Evolutionary conservation across 164 flowering plant species (phyloP).

Genomic region (Macadamia tetraphylla): DNA sequence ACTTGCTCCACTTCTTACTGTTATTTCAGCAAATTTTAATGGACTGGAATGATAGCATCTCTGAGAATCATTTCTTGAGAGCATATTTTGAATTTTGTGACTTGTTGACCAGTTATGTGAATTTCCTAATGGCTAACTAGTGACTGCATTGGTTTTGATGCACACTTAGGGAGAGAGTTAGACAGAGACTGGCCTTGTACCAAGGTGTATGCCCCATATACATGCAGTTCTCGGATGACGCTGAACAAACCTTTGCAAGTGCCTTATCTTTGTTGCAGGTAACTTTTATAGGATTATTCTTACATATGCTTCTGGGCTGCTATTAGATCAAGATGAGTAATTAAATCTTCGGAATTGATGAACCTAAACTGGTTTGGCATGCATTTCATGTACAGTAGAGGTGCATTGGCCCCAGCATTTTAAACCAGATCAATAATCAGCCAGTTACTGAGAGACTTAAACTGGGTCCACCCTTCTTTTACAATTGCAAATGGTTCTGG

Average conservation of each 20-base stretch:
- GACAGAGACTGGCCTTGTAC: slow-evolving; percentile 84
- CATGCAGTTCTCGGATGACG: slow-evolving; percentile 82
- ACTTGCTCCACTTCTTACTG: background rate
- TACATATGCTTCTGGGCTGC: background rate
- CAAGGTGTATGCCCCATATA: slow-evolving; percentile 91
- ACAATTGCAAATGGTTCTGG: too few relatives aligned
- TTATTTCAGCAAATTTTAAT: background rate
- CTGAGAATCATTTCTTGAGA: background rate
- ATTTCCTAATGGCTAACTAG: background rate
- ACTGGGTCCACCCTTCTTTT: too few relatives aligned
- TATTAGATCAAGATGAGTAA: background rate
- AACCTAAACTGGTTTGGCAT: background rate
- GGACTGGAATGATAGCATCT: background rate
- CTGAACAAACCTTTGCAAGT: slow-evolving; percentile 67
- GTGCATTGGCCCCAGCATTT: background rate
- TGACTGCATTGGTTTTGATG: slow-evolving; percentile 8
- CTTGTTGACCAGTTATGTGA: background rate
- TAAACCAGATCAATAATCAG: background rate
- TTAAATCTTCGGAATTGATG: background rate
- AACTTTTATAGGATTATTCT: slow-evolving; percentile 7
- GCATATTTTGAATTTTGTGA: background rate
- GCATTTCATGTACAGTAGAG: background rate
- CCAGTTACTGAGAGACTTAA: background rate
- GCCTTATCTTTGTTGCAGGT: slow-evolving; percentile 72
- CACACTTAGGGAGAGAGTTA: slow-evolving; percentile 67